Evolutionary conservation across 352 stramenopile species (phyloP).

Genomic region (Pythium dissotocum): DNA sequence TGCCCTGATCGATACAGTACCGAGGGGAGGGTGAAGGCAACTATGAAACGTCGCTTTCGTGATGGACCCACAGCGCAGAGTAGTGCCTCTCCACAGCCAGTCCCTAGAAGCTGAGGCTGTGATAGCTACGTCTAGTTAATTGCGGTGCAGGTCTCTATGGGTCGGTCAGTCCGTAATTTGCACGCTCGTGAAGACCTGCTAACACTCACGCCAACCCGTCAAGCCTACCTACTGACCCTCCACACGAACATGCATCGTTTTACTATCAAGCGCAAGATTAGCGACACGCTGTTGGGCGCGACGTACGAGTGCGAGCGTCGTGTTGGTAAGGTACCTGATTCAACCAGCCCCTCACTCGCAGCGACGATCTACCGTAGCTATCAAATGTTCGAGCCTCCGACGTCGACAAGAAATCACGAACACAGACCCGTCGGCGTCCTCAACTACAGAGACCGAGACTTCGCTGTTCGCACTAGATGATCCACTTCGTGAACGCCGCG

Average conservation of each 20-base stretch:
- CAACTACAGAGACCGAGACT: neutral
- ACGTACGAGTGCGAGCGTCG: slow-evolving; percentile 21
- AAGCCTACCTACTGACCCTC: too few relatives aligned
- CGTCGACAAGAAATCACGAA: neutral
- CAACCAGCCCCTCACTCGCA: neutral
- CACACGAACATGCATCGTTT: slow-evolving; percentile 13
- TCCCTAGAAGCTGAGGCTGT: too few relatives aligned
- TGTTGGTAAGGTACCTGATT: neutral
- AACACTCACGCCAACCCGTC: too few relatives aligned
- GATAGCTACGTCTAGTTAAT: too few relatives aligned
- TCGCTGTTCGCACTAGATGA: slow-evolving; percentile 11
- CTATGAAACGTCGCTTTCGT: too few relatives aligned
- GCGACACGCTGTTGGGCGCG: slow-evolving; percentile 21
- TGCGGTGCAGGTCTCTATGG: too few relatives aligned
- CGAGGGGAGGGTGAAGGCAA: too few relatives aligned
- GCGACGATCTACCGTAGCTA: neutral
- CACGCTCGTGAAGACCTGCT: too few relatives aligned
- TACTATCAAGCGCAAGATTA: slow-evolving; percentile 22
- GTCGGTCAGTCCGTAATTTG: too few relatives aligned
- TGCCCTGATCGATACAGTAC: too few relatives aligned
- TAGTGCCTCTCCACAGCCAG: too few relatives aligned
- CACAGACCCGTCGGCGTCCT: neutral
- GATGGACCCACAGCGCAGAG: too few relatives aligned
- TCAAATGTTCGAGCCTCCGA: slow-evolving; percentile 19
- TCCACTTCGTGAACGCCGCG: slow-evolving; percentile 8